A percentile compares a stretch with the other conserved stretches of the same genome.
Conservation (phyloP, 1,284 basidiomycete genomes). For the Anthracocystis panici-leucophaei region DNA sequence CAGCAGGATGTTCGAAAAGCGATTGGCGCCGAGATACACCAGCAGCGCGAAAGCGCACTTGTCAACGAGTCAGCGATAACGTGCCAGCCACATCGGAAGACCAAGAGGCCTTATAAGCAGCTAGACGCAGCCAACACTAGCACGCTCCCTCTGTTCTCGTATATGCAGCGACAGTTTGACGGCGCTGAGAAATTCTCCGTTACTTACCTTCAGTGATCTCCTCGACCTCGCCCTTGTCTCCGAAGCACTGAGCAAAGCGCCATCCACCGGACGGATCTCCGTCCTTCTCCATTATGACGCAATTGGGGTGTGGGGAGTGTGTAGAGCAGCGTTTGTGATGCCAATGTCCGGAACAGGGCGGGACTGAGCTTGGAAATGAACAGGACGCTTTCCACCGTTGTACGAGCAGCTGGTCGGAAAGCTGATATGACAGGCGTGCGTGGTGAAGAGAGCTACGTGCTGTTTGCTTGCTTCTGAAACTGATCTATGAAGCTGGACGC, state of each 20-base stretch:
- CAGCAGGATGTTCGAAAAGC: not conserved
- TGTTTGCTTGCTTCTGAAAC: not conserved
- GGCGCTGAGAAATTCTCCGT: not conserved
- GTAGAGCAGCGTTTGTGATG: not conserved
- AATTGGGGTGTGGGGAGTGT: constrained; percentile 6
- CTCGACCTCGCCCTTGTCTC: constrained; percentile 82
- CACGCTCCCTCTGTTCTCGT: not conserved
- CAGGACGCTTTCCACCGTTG: not conserved
- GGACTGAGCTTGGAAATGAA: not conserved
- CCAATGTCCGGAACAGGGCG: constrained; percentile 4
- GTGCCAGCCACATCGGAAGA: not conserved
- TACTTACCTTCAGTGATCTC: constrained; percentile 97
- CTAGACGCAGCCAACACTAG: too few species aligned
- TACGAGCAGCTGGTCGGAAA: not conserved
- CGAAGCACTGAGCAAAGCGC: constrained; percentile 99
- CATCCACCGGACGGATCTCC: constrained; percentile 73
- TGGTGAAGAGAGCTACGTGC: not conserved
- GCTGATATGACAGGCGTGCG: not conserved
- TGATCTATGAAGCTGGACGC: not conserved
- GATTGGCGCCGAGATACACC: not conserved
- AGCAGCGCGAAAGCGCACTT: not conserved
- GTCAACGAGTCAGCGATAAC: not conserved
- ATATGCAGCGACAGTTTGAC: not conserved
- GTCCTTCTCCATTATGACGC: constrained; percentile 60
- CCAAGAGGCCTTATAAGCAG: not conserved